Evolutionary conservation across 768 basidiomycete genomes (phyloP).

Genomic region (Trametes elegans): DNA sequence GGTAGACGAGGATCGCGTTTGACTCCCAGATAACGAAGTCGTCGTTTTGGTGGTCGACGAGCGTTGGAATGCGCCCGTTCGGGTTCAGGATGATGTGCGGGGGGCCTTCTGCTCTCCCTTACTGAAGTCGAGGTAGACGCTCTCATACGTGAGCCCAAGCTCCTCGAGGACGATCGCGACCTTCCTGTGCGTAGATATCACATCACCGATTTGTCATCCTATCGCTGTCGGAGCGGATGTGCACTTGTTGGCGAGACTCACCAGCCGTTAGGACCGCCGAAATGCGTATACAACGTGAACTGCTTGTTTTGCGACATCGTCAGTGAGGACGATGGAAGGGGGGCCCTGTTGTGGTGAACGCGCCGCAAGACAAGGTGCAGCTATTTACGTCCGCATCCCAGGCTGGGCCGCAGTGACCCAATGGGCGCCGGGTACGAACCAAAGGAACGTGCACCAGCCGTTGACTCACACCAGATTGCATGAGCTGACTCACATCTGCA

Average conservation of each 20-base stretch:
- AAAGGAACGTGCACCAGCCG: no score
- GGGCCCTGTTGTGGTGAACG: no score
- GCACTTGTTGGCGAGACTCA: not conserved
- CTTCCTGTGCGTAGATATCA: slow-evolving; percentile 20
- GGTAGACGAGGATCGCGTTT: slow-evolving; percentile 43
- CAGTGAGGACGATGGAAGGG: not conserved
- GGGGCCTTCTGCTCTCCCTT: slow-evolving; percentile 28
- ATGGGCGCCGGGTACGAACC: no score
- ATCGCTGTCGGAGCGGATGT: no score
- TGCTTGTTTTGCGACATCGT: slow-evolving; percentile 31
- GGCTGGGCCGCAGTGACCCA: no score
- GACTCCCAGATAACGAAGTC: slow-evolving; percentile 37
- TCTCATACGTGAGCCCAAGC: slow-evolving; percentile 29
- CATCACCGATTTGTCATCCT: not conserved
- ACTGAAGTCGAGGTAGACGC: slow-evolving; percentile 27
- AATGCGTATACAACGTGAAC: slow-evolving; percentile 29
- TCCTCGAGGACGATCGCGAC: slow-evolving; percentile 27
- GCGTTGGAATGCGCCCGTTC: slow-evolving; percentile 37
- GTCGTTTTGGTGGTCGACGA: slow-evolving; percentile 33
- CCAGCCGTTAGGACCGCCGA: slow-evolving; percentile 27
- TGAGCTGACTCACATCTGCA: no score
- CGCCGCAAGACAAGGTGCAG: no score
- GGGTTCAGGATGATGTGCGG: slow-evolving; percentile 30
- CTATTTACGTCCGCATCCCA: no score
- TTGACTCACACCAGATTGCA: no score